These are phyloP conservation scores for Salix dunnii DNA, from an alignment of 345 rosid genomes.

Conservation along the genomic window DNA sequence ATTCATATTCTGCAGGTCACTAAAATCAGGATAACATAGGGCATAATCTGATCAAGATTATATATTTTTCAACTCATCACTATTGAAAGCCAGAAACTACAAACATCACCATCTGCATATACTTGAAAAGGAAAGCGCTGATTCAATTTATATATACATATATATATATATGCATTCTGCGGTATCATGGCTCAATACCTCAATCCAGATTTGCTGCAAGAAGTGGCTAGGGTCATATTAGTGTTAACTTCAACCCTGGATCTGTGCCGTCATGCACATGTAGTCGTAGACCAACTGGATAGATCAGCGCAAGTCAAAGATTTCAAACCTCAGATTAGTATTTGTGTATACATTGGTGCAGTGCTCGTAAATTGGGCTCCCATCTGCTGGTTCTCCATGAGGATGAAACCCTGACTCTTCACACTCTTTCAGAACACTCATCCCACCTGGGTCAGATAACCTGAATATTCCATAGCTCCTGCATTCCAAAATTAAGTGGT, in stretches of 20 bases:
- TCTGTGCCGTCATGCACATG: neutral
- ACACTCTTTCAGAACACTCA: constrained; percentile 64
- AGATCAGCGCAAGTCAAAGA: constrained; percentile 72
- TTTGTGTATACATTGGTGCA: constrained; percentile 80
- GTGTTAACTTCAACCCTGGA: constrained; percentile 1
- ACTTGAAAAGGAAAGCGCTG: neutral
- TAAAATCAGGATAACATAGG: too few species aligned
- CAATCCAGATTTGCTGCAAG: neutral
- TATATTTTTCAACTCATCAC: neutral
- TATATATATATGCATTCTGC: neutral
- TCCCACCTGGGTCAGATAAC: constrained; percentile 71
- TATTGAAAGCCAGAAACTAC: neutral
- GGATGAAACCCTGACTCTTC: constrained; percentile 67
- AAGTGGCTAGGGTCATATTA: neutral
- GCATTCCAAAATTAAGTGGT: constrained; percentile 9
- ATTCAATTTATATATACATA: neutral
- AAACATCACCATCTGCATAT: neutral
- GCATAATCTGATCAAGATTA: too few species aligned
- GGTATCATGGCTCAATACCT: neutral
- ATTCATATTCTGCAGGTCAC: too few species aligned
- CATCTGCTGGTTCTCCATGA: constrained; percentile 71
- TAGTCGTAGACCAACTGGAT: neutral
- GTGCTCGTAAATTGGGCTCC: constrained; percentile 59
- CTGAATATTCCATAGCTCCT: constrained; percentile 74
- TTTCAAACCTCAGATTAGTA: constrained; percentile 82